phyloP scores from a whole-genome alignment of 345 rosid species.

The Cardamine chenopodiifolia region DNA sequence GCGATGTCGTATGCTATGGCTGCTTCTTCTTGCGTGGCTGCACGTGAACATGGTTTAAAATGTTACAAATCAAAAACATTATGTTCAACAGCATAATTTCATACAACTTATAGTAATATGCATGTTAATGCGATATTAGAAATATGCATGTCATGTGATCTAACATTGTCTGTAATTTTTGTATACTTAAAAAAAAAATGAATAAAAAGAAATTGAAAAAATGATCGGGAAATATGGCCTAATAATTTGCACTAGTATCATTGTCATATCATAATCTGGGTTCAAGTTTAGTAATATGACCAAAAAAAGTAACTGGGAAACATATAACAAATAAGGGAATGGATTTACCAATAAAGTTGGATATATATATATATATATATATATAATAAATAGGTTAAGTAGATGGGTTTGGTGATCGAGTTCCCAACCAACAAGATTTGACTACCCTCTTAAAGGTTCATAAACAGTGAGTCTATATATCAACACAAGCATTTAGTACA shows the following conservation, averaged over 20 bases:
- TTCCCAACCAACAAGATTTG: slow-evolving; percentile 43
- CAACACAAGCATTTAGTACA: not conserved
- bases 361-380: too few relatives aligned
- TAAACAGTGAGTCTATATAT: not conserved
- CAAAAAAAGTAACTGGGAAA: not conserved
- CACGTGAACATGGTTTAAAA: slow-evolving; percentile 2
- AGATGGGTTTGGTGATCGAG: slow-evolving; percentile 43
- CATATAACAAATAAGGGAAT: not conserved
- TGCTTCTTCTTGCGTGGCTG: slow-evolving; percentile 98
- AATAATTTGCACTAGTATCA: not conserved
- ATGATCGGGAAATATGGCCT: not conserved
- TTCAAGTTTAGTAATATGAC: not conserved
- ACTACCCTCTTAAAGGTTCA: slow-evolving; percentile 26
- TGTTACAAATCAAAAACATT: not conserved
- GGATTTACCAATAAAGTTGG: slow-evolving; percentile 19
- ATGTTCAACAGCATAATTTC: not conserved
- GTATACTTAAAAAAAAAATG: not conserved
- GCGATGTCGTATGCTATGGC: slow-evolving; percentile 93
- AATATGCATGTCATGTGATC: slow-evolving; percentile 8
- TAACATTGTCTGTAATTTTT: not conserved
- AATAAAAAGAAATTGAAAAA: not conserved
- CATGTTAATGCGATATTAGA: not conserved
- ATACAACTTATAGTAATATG: not conserved
- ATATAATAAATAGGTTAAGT: slow-evolving; percentile 36
- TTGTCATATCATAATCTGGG: not conserved